phyloP scores from a whole-genome alignment of 441 rosid species.

The Kokia cookei region DNA sequence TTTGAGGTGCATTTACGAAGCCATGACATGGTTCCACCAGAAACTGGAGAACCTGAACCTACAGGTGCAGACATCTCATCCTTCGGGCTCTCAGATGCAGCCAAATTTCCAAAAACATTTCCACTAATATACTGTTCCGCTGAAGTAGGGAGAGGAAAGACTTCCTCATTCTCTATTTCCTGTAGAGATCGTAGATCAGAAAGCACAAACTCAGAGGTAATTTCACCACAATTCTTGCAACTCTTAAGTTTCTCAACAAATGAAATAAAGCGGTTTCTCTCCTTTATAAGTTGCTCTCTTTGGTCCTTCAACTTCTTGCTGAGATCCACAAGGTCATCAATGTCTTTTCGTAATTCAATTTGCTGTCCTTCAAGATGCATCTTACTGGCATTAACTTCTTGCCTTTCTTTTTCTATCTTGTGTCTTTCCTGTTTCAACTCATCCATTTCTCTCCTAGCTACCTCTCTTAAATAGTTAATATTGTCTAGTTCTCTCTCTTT shows the following conservation, averaged over 20 bases:
- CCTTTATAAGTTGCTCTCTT: constrained; percentile 71
- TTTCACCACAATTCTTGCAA: constrained; percentile 67
- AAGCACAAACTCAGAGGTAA: constrained; percentile 59
- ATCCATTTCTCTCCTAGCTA: constrained; percentile 81
- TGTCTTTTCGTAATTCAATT: constrained; percentile 74
- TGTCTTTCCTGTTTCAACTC: constrained; percentile 63
- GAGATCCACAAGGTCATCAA: constrained; percentile 73
- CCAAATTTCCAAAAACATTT: constrained; percentile 13
- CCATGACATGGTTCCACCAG: constrained; percentile 66
- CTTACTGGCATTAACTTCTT: constrained; percentile 57
- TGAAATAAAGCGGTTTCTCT: constrained; percentile 74
- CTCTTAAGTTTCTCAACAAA: constrained; percentile 69
- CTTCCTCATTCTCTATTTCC: constrained; percentile 50
- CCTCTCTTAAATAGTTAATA: constrained; percentile 66
- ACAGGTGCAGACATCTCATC: constrained; percentile 28
- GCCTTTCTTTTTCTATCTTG: constrained; percentile 57
- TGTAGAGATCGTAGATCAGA: constrained; percentile 52
- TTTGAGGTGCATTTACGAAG: constrained; percentile 81
- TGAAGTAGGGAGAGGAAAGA: constrained; percentile 33
- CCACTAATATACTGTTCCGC: constrained; percentile 25
- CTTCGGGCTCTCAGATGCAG: constrained; percentile 20
- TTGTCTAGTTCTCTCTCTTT: constrained; percentile 66
- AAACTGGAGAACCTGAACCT: constrained; percentile 47
- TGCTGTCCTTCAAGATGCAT: constrained; percentile 75
- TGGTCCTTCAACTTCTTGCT: constrained; percentile 73